Conservation (phyloP, 1,139 yeast genomes). For the Groenewaldozyma sp. region DNA sequence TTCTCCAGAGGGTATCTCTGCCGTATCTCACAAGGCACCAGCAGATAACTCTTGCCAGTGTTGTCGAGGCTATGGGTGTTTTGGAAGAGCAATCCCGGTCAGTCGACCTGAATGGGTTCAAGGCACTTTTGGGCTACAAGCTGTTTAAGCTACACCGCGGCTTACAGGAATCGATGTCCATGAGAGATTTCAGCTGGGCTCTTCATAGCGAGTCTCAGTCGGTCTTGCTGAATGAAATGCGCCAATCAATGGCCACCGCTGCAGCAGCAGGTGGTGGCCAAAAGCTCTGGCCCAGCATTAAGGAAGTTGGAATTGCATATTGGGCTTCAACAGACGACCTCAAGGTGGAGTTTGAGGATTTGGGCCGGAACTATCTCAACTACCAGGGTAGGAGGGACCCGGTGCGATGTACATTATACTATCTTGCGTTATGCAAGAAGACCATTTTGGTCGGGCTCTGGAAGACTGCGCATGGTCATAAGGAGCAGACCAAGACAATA, state of each 20-base stretch:
- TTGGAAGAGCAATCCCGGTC: constrained; percentile 42
- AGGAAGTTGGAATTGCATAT: constrained; percentile 55
- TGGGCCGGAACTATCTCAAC: constrained; percentile 48
- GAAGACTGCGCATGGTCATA: constrained; percentile 66
- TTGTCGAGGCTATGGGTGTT: constrained; percentile 53
- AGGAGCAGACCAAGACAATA: constrained; percentile 75
- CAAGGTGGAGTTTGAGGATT: constrained; percentile 46
- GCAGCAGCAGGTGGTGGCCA: too few relatives aligned
- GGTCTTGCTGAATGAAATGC: constrained; percentile 47
- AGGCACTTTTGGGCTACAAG: constrained; percentile 65
- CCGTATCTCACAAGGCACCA: constrained; percentile 88
- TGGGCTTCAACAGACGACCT: constrained; percentile 60
- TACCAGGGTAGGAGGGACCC: constrained; percentile 52
- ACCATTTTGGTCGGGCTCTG: constrained; percentile 72
- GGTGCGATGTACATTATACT: constrained; percentile 59
- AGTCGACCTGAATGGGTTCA: constrained; percentile 63
- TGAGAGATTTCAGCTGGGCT: constrained; percentile 86
- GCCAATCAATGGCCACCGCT: too few relatives aligned
- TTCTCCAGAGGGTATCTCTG: constrained; percentile 53
- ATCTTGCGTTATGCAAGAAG: constrained; percentile 69
- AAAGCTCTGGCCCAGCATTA: constrained; percentile 49
- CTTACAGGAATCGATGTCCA: constrained; percentile 43
- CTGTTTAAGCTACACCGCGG: constrained; percentile 50
- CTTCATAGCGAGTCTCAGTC: constrained; percentile 74
- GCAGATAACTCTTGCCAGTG: constrained; percentile 69